Evolutionary conservation across 2,329 filamentous ascomycete genomes (phyloP).

Genomic region (Curvularia sp.): DNA sequence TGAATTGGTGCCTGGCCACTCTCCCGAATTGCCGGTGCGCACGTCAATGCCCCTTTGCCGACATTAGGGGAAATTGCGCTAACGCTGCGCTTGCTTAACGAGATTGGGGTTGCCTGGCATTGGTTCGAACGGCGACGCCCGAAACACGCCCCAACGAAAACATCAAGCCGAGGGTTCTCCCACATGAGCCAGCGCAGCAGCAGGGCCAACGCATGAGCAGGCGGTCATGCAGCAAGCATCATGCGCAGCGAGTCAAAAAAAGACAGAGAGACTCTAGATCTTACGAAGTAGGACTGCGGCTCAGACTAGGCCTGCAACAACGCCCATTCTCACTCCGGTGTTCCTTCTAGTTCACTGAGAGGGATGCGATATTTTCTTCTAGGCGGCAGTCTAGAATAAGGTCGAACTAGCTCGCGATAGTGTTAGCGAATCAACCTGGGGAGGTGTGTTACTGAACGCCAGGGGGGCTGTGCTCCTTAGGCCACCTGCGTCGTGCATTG

Average conservation of each 20-base stretch:
- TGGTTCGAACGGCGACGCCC: conserved; percentile 6
- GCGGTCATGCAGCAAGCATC: background rate
- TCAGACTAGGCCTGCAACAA: background rate
- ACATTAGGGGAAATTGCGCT: background rate
- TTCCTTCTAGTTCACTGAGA: background rate
- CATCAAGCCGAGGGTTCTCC: background rate
- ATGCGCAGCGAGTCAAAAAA: background rate
- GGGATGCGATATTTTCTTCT: background rate
- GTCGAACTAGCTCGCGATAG: conserved; percentile 6
- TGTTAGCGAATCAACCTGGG: conserved; percentile 5
- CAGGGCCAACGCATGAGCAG: background rate
- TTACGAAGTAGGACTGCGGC: background rate
- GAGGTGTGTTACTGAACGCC: background rate
- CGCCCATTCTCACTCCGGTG: background rate
- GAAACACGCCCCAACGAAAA: conserved; percentile 10
- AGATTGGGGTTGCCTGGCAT: conserved; percentile 3
- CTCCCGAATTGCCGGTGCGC: background rate
- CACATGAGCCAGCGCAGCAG: background rate
- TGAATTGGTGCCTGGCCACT: background rate
- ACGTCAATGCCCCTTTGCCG: background rate
- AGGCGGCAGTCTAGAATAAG: conserved; percentile 10
- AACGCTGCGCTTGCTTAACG: background rate
- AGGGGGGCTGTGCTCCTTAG: conserved; percentile 13
- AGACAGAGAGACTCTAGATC: background rate
- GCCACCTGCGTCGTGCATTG: conserved; percentile 16